Evolutionary conservation across 2,329 filamentous ascomycete genomes (phyloP), one percentile per base, ranked within the genome.

Genomic region (Colletotrichum sp.): DNA sequence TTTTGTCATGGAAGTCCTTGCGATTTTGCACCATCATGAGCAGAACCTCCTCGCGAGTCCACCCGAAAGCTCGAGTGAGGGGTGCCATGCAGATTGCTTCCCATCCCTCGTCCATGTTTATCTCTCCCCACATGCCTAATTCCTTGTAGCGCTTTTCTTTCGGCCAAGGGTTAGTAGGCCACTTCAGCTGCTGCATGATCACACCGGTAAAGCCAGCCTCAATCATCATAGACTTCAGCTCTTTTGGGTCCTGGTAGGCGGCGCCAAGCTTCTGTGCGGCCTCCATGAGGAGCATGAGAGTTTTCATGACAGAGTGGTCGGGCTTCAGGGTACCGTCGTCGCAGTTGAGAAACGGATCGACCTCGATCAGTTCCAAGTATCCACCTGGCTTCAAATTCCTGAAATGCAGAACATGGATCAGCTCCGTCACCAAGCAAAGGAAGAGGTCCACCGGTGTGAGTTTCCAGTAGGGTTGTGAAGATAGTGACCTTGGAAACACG

Each of bases 121-220:
- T 34, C 13, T 61, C 47, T 51, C 76, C 76, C 63, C 73, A 77
- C 67, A 69, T 69, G 5, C 88, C 88, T 1, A 90, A 77, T 64
- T 89, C 85, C 77, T 90, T 91, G 69, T 87, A 83, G 24, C 85
- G 84, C 9, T 83, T 82, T 38, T 89, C 86, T 55, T 85, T 86
- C 0, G 88, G 86, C 89, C 89, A 91, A 13, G 82, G 78, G 74
- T 87, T 88, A 27, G 83, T 84, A 1, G 89, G 88, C 81, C 88
- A 86, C 78, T 86, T 87, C 76, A 83, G 87, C 16, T 86, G 77
- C 3, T 83, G 80, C 78, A 89, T 86, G 0, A 80, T 80, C 0
- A 92, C 85, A 68, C 90, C 84, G 64, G 84, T 81, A 74, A 91
- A 91, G 1, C 90, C 90, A 0, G 86, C 88, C 13, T 87, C 86